A percentile compares a stretch with the other conserved stretches of the same genome.
phyloP scores from a whole-genome alignment of 1,139 yeast species.

The Sporopachydermia cereana region DNA sequence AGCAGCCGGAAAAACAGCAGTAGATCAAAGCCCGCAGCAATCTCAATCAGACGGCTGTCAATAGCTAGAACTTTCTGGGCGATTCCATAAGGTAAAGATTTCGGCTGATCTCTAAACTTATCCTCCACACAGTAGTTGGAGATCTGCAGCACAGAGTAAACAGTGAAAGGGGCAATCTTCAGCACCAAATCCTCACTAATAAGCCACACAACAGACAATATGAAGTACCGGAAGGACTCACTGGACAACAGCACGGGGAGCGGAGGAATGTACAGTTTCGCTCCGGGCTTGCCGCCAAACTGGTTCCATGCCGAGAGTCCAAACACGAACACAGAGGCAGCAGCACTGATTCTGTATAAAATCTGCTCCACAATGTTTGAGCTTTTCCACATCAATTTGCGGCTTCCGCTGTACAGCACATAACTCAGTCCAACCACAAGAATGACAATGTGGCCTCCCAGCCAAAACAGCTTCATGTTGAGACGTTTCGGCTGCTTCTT shows the following conservation, averaged over 20 bases:
- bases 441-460: not conserved
- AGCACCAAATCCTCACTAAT: not conserved
- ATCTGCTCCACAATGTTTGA: not conserved
- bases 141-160: not conserved
- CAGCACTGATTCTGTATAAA: not conserved
- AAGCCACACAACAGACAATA: not conserved
- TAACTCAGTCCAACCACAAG: not conserved
- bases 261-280: not conserved
- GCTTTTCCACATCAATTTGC: not conserved
- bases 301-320: slow-evolving; percentile 2
- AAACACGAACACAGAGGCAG: not conserved
- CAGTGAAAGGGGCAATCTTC: not conserved
- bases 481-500: not conserved
- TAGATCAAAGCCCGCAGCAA: not conserved
- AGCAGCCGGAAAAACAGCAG: slow-evolving; percentile 4
- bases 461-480: not conserved
- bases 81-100: not conserved
- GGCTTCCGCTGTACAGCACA: not conserved
- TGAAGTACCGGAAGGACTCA: slow-evolving; percentile 2
- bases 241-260: not conserved
- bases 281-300: not conserved
- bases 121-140: not conserved
- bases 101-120: not conserved
- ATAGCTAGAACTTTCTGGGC: not conserved
- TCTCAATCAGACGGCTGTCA: not conserved